Percentiles rank a stretch among this genome's conserved stretches.
Evolutionary conservation across 2,329 filamentous ascomycete genomes (phyloP).

Genomic region (Eutypella sp.): DNA sequence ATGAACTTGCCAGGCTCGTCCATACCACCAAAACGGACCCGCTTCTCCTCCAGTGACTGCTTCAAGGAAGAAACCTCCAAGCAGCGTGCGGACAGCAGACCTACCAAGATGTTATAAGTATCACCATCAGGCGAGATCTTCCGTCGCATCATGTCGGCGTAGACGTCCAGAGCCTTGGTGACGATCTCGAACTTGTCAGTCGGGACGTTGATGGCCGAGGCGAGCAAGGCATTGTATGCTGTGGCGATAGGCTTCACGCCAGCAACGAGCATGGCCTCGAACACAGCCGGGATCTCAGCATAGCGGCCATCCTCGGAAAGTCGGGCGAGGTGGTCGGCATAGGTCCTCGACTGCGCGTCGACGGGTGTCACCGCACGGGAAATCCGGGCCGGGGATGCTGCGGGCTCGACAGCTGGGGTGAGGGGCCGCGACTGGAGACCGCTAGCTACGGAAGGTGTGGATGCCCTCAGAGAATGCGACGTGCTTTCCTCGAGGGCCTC

Average conservation of each 20-base stretch:
- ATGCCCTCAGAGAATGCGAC: constrained; percentile 30
- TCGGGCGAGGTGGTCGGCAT: constrained; percentile 73
- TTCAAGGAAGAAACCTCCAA: constrained; percentile 72
- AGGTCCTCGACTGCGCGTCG: constrained; percentile 62
- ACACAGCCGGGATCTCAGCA: constrained; percentile 83
- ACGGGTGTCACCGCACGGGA: constrained; percentile 55
- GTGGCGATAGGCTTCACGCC: constrained; percentile 74
- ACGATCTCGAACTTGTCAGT: constrained; percentile 76
- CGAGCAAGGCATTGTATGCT: constrained; percentile 88
- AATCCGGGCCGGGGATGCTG: constrained; percentile 40
- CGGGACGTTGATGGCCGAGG: constrained; percentile 79
- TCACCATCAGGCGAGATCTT: constrained; percentile 75
- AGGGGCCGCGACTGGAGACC: constrained; percentile 34
- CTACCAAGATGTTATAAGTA: constrained; percentile 85
- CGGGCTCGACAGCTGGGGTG: constrained; percentile 37
- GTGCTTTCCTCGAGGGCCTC: constrained; percentile 23
- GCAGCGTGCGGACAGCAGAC: constrained; percentile 73
- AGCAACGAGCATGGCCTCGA: constrained; percentile 82
- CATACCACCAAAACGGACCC: constrained; percentile 69
- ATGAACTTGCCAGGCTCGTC: constrained; percentile 67
- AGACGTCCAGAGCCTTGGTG: constrained; percentile 88
- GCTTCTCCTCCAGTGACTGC: constrained; percentile 71
- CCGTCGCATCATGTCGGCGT: constrained; percentile 90
- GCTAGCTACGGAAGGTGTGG: constrained; percentile 33
- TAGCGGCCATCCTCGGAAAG: constrained; percentile 69